Conservation (phyloP, 2,329 filamentous ascomycete genomes). For the Diaporthe capsici region DNA sequence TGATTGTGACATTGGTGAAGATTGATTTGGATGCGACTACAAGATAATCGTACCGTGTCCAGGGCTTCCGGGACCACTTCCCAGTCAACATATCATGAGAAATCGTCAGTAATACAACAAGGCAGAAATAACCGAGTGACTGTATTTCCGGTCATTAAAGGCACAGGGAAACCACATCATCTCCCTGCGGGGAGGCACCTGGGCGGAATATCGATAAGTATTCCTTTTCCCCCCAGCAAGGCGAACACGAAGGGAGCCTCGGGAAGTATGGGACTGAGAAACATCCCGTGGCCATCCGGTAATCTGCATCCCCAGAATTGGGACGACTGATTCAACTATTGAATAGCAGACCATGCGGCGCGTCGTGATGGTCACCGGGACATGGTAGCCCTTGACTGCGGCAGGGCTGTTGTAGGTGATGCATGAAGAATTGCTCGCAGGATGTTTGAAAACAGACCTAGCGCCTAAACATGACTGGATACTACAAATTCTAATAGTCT, state of each 20-base stretch:
- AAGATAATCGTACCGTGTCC: background rate
- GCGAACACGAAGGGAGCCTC: slow-evolving; percentile 1
- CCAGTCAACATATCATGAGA: background rate
- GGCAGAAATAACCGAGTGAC: background rate
- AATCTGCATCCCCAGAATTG: background rate
- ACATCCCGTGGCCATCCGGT: background rate
- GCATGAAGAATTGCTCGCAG: slow-evolving; percentile 4
- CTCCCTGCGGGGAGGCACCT: background rate
- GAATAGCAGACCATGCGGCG: background rate
- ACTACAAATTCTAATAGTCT: background rate
- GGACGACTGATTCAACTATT: background rate
- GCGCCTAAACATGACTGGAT: background rate
- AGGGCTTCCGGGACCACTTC: background rate
- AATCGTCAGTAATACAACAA: background rate
- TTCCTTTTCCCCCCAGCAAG: background rate
- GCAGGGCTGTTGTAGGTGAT: background rate
- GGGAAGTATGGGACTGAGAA: background rate
- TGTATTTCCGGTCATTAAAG: background rate
- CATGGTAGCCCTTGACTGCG: slow-evolving; percentile 12
- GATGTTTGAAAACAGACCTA: slow-evolving; percentile 23
- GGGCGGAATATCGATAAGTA: background rate
- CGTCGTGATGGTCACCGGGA: background rate
- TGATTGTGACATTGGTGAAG: slow-evolving; percentile 11
- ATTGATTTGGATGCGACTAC: background rate
- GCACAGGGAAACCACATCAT: background rate